These are phyloP conservation scores for Thermothielavioides terrestris DNA, from an alignment of 495 filamentous ascomycete genomes.

Conservation along the genomic window DNA sequence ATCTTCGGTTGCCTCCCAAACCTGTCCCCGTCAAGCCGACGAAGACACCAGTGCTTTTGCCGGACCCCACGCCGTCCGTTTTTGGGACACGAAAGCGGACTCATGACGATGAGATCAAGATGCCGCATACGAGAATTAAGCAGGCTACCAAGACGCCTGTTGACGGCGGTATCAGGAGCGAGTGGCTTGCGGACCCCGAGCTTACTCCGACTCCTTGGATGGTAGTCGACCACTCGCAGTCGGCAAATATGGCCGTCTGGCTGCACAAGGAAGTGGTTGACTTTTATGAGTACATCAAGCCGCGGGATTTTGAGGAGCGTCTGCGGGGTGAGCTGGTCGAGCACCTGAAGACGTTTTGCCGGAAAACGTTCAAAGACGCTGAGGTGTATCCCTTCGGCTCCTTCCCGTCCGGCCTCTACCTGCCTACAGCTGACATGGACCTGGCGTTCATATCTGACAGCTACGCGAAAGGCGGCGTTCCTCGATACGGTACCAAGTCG, in stretches of 20 bases:
- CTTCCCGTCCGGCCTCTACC: slow-evolving; percentile 79
- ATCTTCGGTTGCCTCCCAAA: background rate
- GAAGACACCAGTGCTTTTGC: background rate
- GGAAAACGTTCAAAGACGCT: slow-evolving; percentile 42
- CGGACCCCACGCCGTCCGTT: slow-evolving; percentile 14
- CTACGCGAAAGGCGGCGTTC: slow-evolving; percentile 36
- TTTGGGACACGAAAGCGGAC: slow-evolving; percentile 54
- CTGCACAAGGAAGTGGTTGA: slow-evolving; percentile 83
- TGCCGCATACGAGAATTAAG: slow-evolving; percentile 36
- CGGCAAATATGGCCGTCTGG: slow-evolving; percentile 38
- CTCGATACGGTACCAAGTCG: slow-evolving; percentile 31
- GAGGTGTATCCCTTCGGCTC: slow-evolving; percentile 75
- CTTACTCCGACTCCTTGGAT: slow-evolving; percentile 55
- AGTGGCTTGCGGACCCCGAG: slow-evolving; percentile 46
- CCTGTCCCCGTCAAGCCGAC: background rate
- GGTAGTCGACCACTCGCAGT: slow-evolving; percentile 38
- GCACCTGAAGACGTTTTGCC: slow-evolving; percentile 47
- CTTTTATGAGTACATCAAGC: slow-evolving; percentile 76
- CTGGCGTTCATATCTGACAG: slow-evolving; percentile 67
- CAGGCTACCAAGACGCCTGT: slow-evolving; percentile 33
- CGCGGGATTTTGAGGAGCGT: slow-evolving; percentile 63
- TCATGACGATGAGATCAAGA: slow-evolving; percentile 57
- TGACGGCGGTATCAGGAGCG: slow-evolving; percentile 42
- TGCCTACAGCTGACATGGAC: slow-evolving; percentile 91
- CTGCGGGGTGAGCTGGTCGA: slow-evolving; percentile 64